Percentiles rank a stretch among this genome's conserved stretches.
Evolutionary conservation across 2,329 filamentous ascomycete species (phyloP).

Genomic region (Boeremia lycopersici): DNA sequence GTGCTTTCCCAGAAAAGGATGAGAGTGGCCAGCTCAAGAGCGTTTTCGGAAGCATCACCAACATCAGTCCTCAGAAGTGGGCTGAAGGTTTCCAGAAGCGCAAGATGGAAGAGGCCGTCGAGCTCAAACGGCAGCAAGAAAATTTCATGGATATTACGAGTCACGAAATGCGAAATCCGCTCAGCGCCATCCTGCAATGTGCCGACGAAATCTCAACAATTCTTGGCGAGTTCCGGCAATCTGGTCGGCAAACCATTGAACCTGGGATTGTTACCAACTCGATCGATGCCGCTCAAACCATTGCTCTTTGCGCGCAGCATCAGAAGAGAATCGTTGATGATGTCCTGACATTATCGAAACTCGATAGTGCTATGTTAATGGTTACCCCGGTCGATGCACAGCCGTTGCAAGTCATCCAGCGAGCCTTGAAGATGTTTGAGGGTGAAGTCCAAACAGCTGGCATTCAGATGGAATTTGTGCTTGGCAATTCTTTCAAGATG

Average conservation of each 20-base stretch:
- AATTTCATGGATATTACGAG: slow-evolving; percentile 82
- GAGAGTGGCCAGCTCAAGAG: slow-evolving; percentile 69
- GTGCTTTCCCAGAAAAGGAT: slow-evolving; percentile 74
- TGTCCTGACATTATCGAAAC: slow-evolving; percentile 58
- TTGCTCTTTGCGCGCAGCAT: slow-evolving; percentile 77
- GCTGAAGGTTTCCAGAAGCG: slow-evolving; percentile 80
- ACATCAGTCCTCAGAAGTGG: slow-evolving; percentile 85
- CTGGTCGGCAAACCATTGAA: slow-evolving; percentile 55
- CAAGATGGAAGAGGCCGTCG: slow-evolving; percentile 79
- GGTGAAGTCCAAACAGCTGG: slow-evolving; percentile 72
- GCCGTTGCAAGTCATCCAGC: slow-evolving; percentile 68
- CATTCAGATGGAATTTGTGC: slow-evolving; percentile 68
- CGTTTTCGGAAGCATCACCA: slow-evolving; percentile 81
- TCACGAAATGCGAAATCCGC: slow-evolving; percentile 78
- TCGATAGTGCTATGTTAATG: slow-evolving; percentile 75
- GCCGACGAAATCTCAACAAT: slow-evolving; percentile 72
- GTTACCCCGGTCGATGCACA: slow-evolving; percentile 74
- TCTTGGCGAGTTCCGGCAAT: slow-evolving; percentile 51
- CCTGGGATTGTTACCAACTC: slow-evolving; percentile 62
- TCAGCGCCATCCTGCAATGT: slow-evolving; percentile 76
- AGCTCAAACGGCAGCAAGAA: slow-evolving; percentile 80
- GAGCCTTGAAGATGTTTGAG: slow-evolving; percentile 78
- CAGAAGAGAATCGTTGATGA: slow-evolving; percentile 67
- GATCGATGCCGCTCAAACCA: slow-evolving; percentile 77
- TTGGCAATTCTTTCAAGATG: slow-evolving; percentile 66